phyloP scores from a whole-genome alignment of 1,284 basidiomycete genomes.

The Violaceomyces palustris region DNA sequence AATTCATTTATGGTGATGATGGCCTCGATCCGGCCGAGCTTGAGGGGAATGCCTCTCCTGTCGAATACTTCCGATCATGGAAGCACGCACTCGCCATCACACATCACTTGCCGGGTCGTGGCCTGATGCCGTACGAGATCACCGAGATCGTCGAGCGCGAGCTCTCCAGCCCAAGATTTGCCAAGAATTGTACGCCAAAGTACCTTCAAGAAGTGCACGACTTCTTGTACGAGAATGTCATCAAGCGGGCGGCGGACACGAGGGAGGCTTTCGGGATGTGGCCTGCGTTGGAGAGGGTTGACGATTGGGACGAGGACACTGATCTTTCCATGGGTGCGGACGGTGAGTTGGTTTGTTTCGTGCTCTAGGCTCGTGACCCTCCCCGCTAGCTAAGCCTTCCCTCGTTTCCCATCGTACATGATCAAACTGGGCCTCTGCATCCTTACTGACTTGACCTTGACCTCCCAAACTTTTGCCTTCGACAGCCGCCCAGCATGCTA shows the following conservation, averaged over 20 bases:
- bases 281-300: conserved; percentile 68
- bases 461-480: too few relatives aligned
- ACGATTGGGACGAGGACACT: conserved; percentile 72
- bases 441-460: too few relatives aligned
- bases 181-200: conserved; percentile 64
- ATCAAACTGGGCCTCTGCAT: too few relatives aligned
- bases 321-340: conserved; percentile 73
- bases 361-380: too few relatives aligned
- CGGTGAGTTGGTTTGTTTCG: too few relatives aligned
- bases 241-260: conserved; percentile 64
- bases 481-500: conserved; percentile 55
- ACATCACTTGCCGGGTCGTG: conserved; percentile 54
- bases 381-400: too few relatives aligned
- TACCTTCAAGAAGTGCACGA: conserved; percentile 72
- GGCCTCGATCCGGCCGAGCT: conserved; percentile 93
- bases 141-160: conserved; percentile 67
- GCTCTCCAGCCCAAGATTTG: conserved; percentile 57
- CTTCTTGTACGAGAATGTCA: conserved; percentile 70
- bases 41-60: conserved; percentile 82
- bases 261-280: conserved; percentile 78
- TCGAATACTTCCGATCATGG: conserved; percentile 68
- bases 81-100: conserved; percentile 72
- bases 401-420: too few relatives aligned
- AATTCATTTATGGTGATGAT: conserved; percentile 96
- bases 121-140: conserved; percentile 83